Evolutionary conservation across 306 rosid species (phyloP).

Genomic region (Cicer judaicum): DNA sequence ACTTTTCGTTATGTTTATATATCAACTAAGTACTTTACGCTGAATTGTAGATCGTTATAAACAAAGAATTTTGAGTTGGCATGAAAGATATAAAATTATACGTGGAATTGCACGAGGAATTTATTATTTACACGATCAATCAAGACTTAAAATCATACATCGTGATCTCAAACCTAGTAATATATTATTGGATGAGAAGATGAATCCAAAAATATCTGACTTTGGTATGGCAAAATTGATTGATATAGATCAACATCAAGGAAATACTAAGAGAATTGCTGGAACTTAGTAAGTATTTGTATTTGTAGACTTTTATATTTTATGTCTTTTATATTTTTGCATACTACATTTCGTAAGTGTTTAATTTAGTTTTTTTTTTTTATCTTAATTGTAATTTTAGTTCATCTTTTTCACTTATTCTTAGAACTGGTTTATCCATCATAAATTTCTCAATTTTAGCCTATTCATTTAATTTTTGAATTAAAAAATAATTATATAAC

Average conservation of each 20-base stretch:
- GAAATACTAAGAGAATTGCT: background rate
- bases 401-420: too few species aligned
- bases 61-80: conserved; percentile 3
- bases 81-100: background rate
- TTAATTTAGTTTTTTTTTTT: too few species aligned
- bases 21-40: background rate
- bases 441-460: too few species aligned
- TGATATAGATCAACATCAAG: conserved; percentile 22
- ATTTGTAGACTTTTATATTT: background rate
- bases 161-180: conserved; percentile 35
- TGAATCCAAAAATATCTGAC: conserved; percentile 22
- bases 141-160: conserved; percentile 8
- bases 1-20: background rate
- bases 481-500: too few species aligned
- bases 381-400: too few species aligned
- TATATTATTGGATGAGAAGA: background rate
- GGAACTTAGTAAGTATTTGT: conserved; percentile 28
- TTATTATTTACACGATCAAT: conserved; percentile 6
- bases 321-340: background rate
- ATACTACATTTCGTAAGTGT: background rate
- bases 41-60: background rate
- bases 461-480: too few species aligned
- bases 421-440: too few species aligned
- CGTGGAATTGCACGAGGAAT: conserved; percentile 11
- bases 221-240: conserved; percentile 25